Percentiles rank a stretch among this genome's conserved stretches.
Conservation (phyloP, 352 stramenopile genomes). For the Globisporangium ultimum region DNA sequence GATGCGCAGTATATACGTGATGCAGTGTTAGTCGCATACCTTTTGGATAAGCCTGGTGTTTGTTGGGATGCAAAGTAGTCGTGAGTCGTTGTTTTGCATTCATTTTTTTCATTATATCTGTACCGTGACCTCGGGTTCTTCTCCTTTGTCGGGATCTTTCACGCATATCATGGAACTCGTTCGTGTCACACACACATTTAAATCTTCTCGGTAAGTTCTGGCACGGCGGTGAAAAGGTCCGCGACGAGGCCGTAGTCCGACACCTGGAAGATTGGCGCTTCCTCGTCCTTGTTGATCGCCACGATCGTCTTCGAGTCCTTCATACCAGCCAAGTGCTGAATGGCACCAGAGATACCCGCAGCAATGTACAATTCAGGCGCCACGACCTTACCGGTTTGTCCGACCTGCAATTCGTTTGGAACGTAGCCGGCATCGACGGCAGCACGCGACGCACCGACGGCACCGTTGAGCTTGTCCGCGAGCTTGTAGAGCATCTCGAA, state of each 20-base stretch:
- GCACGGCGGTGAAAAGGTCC: conserved; percentile 97
- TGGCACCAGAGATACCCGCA: conserved; percentile 97
- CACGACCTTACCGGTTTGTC: conserved; percentile 99
- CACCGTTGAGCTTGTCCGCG: conserved; percentile 97
- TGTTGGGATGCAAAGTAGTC: too few species aligned
- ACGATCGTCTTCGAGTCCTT: conserved; percentile 99
- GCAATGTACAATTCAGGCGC: conserved; percentile 97
- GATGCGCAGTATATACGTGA: neutral
- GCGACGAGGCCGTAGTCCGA: conserved; percentile 98
- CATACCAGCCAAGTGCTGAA: conserved; percentile 99
- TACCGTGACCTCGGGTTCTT: too few species aligned
- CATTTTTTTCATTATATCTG: too few species aligned
- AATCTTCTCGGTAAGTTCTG: conserved; percentile 97
- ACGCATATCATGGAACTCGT: conserved; percentile 1
- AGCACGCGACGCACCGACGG: conserved; percentile 96
- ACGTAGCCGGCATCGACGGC: conserved; percentile 98
- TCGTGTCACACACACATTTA: conserved; percentile 44
- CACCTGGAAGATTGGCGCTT: conserved; percentile 99
- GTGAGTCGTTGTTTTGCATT: too few species aligned
- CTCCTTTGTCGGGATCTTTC: conserved; percentile 1
- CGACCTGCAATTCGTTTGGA: conserved; percentile 98
- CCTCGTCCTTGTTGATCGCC: conserved; percentile 99
- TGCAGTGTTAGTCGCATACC: neutral
- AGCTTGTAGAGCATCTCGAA: conserved; percentile 97
- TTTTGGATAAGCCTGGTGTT: too few species aligned